Conservation (phyloP, 2,329 filamentous ascomycete genomes). For the Pseudohalonectria lignicola region DNA sequence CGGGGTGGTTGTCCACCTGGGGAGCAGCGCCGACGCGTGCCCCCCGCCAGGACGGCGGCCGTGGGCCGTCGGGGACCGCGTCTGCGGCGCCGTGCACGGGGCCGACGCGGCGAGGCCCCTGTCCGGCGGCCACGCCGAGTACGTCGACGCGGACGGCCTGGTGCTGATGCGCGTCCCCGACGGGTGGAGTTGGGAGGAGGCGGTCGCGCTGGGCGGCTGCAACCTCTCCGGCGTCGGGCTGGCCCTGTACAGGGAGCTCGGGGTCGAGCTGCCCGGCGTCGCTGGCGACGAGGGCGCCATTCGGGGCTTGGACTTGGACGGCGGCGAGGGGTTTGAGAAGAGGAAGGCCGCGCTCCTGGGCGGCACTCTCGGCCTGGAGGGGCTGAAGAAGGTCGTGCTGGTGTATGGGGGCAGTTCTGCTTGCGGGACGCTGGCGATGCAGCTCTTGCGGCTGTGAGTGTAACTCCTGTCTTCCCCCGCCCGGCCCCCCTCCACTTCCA, state of each 20-base stretch:
- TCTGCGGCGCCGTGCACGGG: conserved; percentile 14
- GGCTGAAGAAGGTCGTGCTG: too few relatives aligned
- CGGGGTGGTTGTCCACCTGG: conserved; percentile 18
- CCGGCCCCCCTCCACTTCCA: neutral
- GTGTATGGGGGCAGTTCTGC: too few relatives aligned
- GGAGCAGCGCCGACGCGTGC: neutral
- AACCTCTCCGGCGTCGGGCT: conserved; percentile 16
- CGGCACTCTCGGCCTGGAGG: too few relatives aligned
- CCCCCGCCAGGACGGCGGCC: too few relatives aligned
- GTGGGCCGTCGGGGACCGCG: conserved; percentile 13
- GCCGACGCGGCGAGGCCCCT: conserved; percentile 8
- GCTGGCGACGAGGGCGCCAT: too few relatives aligned
- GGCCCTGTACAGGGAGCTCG: conserved; percentile 17
- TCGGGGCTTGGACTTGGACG: too few relatives aligned
- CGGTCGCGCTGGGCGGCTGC: conserved; percentile 13
- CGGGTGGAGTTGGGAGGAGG: conserved; percentile 12
- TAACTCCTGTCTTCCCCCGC: conserved; percentile 2
- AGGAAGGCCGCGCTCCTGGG: too few relatives aligned
- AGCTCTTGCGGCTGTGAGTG: neutral
- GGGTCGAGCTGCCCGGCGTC: conserved; percentile 13
- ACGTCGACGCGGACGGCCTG: conserved; percentile 11
- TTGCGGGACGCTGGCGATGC: neutral
- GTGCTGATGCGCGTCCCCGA: conserved; percentile 12
- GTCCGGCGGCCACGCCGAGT: conserved; percentile 19
- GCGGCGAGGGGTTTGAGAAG: too few relatives aligned